These are phyloP conservation scores for Colletotrichum sp. DNA, from an alignment of 2,329 filamentous ascomycete species.

Conservation along the genomic window DNA sequence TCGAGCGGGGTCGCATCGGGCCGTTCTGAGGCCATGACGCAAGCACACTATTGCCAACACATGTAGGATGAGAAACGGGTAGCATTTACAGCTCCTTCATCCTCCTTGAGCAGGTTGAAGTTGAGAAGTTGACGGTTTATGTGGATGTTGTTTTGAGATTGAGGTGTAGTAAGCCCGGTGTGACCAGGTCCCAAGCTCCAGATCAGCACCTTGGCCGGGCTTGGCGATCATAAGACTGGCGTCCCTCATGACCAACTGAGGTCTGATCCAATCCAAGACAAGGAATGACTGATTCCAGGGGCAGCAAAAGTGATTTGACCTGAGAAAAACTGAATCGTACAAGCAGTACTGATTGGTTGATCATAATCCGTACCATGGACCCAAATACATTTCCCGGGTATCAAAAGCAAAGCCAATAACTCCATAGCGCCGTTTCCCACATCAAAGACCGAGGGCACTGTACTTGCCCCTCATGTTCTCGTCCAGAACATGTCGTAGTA, in stretches of 20 bases:
- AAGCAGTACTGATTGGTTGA: background rate
- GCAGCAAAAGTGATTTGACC: background rate
- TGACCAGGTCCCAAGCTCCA: background rate
- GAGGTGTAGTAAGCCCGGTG: background rate
- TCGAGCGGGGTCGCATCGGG: background rate
- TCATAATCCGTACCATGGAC: background rate
- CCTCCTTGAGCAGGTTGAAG: background rate
- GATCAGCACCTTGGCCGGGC: background rate
- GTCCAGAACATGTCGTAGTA: conserved; percentile 8
- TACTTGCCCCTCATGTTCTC: conserved; percentile 11
- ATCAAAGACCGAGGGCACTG: background rate
- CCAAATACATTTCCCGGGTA: background rate
- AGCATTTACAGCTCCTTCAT: background rate
- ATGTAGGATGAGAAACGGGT: background rate
- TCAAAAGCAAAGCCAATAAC: background rate
- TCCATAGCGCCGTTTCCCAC: background rate
- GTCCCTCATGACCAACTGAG: background rate
- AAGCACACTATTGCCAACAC: background rate
- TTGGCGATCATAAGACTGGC: background rate
- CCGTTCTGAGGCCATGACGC: background rate
- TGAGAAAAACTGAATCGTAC: background rate
- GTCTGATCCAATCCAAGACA: background rate
- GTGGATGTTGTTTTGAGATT: background rate
- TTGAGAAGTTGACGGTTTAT: background rate
- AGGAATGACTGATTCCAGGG: background rate